Base-by-base conservation (phyloP, 1,284 basidiomycete species). In the Apiotrichum domesticum region DNA sequence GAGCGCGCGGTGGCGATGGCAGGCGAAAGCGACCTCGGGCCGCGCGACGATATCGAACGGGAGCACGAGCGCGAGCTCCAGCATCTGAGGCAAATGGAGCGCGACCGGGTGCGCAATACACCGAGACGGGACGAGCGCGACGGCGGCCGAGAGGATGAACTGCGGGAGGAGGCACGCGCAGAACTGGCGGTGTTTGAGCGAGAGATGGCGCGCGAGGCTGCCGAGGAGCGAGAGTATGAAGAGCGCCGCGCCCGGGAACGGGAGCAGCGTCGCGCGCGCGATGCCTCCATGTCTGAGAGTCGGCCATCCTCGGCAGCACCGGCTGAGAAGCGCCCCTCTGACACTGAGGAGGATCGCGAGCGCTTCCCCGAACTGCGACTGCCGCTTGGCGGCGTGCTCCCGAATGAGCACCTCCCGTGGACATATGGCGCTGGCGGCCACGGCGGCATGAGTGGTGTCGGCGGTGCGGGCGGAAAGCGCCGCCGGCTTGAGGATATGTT, bases 401-500 rank as follows among this genome's bases (percentile, higher is more conserved):
- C 47, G 15, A 49, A 49, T 35, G 47, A 49, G 35, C 47, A 49
- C 47, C 47, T 49, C 4, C 35, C 47, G 47, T 49, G 47, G 47
- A 49, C 47, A 37, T 49, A 49, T 35, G 47, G 47, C 3, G 21
- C 47, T 7, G 29, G 47, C 9, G 47, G 47, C 9, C 8, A 39
- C n/a, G 35, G 35, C 47, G 47, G 35, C 2, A 21, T 49, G 2
- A 21, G 21, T 21, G 37, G 37, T 21, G 35, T 34, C 5, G 47
- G 47, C 35, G 41, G 41, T 14, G 14, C 35, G 35, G 35, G 35
- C 35, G 21, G 21, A 21, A 49, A 49, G 37, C 35, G 47, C 35
- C n/a, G 37, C 6, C 3, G 47, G 3, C 47, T 49, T 7, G 47
- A 49, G 37, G 47, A 49, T 9, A 49, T 49, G 47, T 49, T 49